These are phyloP conservation scores for Polygonum maritimum DNA, from an alignment of 148 eudicot species.

Conservation along the genomic window DNA sequence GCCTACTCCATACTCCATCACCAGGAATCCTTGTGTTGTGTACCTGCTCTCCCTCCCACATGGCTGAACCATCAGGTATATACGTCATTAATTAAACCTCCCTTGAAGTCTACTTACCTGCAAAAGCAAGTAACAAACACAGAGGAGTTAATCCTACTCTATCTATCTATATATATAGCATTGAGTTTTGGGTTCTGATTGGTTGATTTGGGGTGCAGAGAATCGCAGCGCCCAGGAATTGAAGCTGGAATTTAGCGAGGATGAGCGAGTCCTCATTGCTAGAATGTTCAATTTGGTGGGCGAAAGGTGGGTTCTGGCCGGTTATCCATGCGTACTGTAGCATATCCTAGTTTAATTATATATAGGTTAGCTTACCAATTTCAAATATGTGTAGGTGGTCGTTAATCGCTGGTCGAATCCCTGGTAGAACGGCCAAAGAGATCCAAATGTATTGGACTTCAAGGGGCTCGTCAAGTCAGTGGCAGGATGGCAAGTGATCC, in stretches of 20 bases:
- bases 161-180: no score
- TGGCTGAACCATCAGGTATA: no score
- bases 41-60: no score
- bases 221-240: background rate
- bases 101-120: no score
- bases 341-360: background rate
- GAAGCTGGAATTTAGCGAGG: slow-evolving; percentile 12
- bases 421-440: slow-evolving; percentile 15
- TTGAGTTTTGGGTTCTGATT: no score
- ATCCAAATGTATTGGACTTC: slow-evolving; percentile 12
- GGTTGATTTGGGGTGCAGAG: background rate
- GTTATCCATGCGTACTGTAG: background rate
- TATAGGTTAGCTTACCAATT: background rate
- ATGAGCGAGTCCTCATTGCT: slow-evolving; percentile 10
- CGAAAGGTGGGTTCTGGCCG: slow-evolving; percentile 8
- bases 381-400: background rate
- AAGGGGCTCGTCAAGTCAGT: slow-evolving; percentile 6
- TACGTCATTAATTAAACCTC: no score
- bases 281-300: slow-evolving; percentile 21
- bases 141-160: no score
- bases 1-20: no score
- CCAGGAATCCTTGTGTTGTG: no score
- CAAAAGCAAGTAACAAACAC: no score
- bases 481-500: background rate
- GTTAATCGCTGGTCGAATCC: slow-evolving; percentile 14